A percentile compares a stretch with the other conserved stretches of the same genome.
These are phyloP conservation scores for Erigeron canadensis DNA, from an alignment of 129 eudicot species.

Conservation along the genomic window DNA sequence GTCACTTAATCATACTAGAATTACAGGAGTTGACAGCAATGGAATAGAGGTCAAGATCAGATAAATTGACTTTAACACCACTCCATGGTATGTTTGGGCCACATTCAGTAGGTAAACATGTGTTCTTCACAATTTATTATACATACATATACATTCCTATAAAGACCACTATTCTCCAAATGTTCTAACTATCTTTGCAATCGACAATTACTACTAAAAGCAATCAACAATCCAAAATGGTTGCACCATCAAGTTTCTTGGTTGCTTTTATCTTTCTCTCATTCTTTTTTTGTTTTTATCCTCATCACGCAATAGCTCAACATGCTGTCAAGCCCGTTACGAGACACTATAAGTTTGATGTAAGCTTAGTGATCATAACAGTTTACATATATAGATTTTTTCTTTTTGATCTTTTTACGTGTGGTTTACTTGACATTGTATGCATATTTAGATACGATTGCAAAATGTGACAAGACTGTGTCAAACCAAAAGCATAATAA, in stretches of 20 bases:
- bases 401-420: too few relatives aligned
- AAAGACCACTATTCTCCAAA: slow-evolving; percentile 27
- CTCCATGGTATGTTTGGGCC: slow-evolving; percentile 35
- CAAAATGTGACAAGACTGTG: slow-evolving; percentile 68
- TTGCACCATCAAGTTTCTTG: slow-evolving; percentile 28
- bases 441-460: slow-evolving; percentile 46
- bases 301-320: slow-evolving; percentile 31
- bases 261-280: slow-evolving; percentile 29
- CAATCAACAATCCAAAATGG: slow-evolving; percentile 31
- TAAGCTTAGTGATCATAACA: slow-evolving; percentile 23
- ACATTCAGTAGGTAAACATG: slow-evolving; percentile 41
- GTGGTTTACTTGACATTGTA: neutral
- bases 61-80: slow-evolving; percentile 46
- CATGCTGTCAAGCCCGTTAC: slow-evolving; percentile 31
- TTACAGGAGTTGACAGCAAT: slow-evolving; percentile 16
- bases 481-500: slow-evolving; percentile 56
- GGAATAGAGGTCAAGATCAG: slow-evolving; percentile 31
- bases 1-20: slow-evolving; percentile 5
- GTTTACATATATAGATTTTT: too few relatives aligned
- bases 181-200: slow-evolving; percentile 3
- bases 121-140: slow-evolving; percentile 15
- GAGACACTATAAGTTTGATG: slow-evolving; percentile 64
- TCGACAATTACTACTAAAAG: neutral
- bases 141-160: slow-evolving; percentile 23
- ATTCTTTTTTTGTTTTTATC: slow-evolving; percentile 26